Evolutionary conservation across 345 rosid genomes (phyloP).

Genomic region (Mangifera indica): DNA sequence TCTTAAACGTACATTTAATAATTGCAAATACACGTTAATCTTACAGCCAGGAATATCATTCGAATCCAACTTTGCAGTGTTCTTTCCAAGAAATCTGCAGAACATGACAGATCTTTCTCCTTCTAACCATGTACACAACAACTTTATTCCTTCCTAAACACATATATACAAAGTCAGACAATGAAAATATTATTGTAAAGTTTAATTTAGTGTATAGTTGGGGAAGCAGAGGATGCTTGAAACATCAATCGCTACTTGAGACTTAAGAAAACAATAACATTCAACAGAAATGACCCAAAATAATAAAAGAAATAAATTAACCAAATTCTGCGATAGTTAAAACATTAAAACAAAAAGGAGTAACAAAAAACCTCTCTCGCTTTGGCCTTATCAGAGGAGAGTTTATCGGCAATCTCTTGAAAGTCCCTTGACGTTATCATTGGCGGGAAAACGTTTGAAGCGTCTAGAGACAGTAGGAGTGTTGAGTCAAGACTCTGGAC

Average conservation of each 20-base stretch:
- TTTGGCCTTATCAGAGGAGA: conserved; percentile 90
- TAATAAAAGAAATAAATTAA: no score
- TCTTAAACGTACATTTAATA: neutral
- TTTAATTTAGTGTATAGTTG: neutral
- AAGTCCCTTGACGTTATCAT: conserved; percentile 67
- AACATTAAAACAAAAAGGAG: no score
- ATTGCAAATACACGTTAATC: conserved; percentile 17
- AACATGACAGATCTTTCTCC: conserved; percentile 61
- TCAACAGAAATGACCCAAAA: neutral
- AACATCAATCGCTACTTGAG: neutral
- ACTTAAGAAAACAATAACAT: neutral
- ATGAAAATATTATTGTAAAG: neutral
- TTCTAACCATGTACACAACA: conserved; percentile 77
- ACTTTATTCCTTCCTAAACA: conserved; percentile 76
- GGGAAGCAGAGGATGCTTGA: neutral
- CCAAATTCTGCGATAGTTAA: no score
- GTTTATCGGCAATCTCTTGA: conserved; percentile 78
- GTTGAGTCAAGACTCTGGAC: neutral
- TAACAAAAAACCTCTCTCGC: conserved; percentile 56
- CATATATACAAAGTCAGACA: conserved; percentile 4
- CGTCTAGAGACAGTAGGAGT: neutral
- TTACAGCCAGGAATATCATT: conserved; percentile 77
- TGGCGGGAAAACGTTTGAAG: conserved; percentile 13
- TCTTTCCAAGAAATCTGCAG: conserved; percentile 65
- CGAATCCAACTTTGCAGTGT: conserved; percentile 57